A percentile compares a stretch with the other conserved stretches of the same genome.
Conservation (phyloP, 257 asterid species). For the Nicotiana paniculata region DNA sequence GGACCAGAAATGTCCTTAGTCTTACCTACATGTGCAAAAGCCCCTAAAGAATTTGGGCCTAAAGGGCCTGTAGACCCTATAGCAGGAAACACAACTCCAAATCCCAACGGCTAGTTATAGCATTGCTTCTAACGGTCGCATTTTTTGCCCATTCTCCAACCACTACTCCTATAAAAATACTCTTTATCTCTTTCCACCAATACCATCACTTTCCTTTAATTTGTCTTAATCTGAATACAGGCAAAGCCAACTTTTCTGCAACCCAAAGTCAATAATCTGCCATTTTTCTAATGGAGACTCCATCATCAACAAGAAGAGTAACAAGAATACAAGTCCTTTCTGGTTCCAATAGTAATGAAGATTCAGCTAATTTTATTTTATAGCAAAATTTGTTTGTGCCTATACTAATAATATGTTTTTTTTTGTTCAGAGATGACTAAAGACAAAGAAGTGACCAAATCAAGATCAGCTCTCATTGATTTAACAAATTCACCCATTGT, state of each 20-base stretch:
- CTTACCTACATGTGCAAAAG: too few species aligned
- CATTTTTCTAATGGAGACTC: conserved; percentile 53
- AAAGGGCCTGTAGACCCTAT: too few species aligned
- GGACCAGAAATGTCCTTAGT: too few species aligned
- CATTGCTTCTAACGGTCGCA: conserved; percentile 58
- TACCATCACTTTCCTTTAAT: too few species aligned
- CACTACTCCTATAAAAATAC: conserved; percentile 23
- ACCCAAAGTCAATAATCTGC: not conserved
- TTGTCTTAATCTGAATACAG: not conserved
- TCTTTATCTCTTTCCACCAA: not conserved
- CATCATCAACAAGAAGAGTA: conserved; percentile 58
- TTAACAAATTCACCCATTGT: conserved; percentile 90
- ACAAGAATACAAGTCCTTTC: conserved; percentile 60
- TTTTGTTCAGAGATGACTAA: conserved; percentile 39
- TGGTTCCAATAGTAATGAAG: conserved; percentile 22
- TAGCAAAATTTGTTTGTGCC: not conserved
- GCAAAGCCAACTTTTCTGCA: not conserved
- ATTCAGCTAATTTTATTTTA: conserved; percentile 18
- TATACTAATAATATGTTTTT: not conserved
- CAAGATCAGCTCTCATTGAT: conserved; percentile 58
- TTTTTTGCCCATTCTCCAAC: conserved; percentile 15
- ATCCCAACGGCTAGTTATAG: conserved; percentile 65
- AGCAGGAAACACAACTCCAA: conserved; percentile 13
- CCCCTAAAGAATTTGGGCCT: too few species aligned
- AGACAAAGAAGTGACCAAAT: conserved; percentile 26